Evolutionary conservation across 306 rosid species (phyloP).

Genomic region (Oemleria cerasiformis): DNA sequence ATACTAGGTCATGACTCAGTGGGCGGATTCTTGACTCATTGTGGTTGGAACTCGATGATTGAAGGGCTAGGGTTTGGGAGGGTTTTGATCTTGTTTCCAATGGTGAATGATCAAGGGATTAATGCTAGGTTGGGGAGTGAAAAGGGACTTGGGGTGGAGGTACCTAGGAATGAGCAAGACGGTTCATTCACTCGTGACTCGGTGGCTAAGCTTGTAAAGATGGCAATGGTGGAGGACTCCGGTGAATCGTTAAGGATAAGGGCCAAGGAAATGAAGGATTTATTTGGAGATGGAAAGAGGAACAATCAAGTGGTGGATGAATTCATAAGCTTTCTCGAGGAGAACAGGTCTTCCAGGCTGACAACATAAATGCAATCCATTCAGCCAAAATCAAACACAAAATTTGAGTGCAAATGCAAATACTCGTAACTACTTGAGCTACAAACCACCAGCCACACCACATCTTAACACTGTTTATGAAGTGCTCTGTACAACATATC

Average conservation of each 20-base stretch:
- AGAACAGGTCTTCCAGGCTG: not conserved
- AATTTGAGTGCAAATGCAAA: too few relatives aligned
- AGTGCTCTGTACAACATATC: too few relatives aligned
- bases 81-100: constrained; percentile 35
- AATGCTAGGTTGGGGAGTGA: constrained; percentile 36
- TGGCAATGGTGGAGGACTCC: constrained; percentile 37
- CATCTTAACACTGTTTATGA: too few relatives aligned
- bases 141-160: constrained; percentile 36
- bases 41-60: constrained; percentile 50
- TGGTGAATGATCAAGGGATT: constrained; percentile 42
- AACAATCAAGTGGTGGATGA: constrained; percentile 8
- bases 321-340: constrained; percentile 23
- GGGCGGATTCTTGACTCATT: constrained; percentile 46
- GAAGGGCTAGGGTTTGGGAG: constrained; percentile 44
- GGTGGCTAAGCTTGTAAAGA: constrained; percentile 33
- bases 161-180: constrained; percentile 34
- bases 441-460: too few relatives aligned
- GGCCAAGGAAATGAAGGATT: constrained; percentile 23
- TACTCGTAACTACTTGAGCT: too few relatives aligned
- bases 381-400: too few relatives aligned
- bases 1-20: constrained; percentile 38
- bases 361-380: not conserved
- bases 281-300: constrained; percentile 28
- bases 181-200: constrained; percentile 38
- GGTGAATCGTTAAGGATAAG: constrained; percentile 24